These are phyloP conservation scores for Cutaneotrichosporon spelunceum DNA, from an alignment of 1,284 basidiomycete genomes.

Conservation along the genomic window DNA sequence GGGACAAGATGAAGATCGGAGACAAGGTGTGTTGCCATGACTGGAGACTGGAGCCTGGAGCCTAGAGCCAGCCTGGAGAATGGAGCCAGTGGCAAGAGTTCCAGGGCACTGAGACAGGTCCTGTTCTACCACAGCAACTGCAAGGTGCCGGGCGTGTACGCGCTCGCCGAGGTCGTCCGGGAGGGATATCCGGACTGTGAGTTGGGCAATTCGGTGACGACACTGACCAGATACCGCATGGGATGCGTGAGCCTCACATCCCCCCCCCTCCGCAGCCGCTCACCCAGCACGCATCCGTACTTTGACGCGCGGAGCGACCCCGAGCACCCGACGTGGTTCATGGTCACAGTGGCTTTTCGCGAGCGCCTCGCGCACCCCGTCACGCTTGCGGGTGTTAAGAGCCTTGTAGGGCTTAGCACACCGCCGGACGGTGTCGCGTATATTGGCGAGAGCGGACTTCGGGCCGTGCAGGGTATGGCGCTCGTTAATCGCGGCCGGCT, in stretches of 20 bases:
- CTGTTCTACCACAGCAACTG: slow-evolving; percentile 86
- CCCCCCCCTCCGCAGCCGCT: too few species aligned
- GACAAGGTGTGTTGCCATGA: slow-evolving; percentile 61
- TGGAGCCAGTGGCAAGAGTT: too few species aligned
- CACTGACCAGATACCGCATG: too few species aligned
- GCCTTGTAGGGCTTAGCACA: slow-evolving; percentile 55
- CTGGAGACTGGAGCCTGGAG: too few species aligned
- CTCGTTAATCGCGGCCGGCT: slow-evolving; percentile 78
- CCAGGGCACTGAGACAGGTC: too few species aligned
- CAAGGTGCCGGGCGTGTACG: slow-evolving; percentile 81
- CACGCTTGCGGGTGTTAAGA: slow-evolving; percentile 70
- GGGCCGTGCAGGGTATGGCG: slow-evolving; percentile 65
- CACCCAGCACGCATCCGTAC: slow-evolving; percentile 66
- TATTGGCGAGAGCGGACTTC: slow-evolving; percentile 61
- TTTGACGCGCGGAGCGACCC: slow-evolving; percentile 78
- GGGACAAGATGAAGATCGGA: slow-evolving; percentile 73
- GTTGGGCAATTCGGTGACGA: too few species aligned
- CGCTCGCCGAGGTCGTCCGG: slow-evolving; percentile 73
- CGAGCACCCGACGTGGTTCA: slow-evolving; percentile 82
- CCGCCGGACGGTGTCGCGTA: slow-evolving; percentile 62
- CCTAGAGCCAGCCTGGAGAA: too few species aligned
- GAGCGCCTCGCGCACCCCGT: slow-evolving; percentile 69
- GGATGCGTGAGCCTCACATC: slow-evolving; percentile 1
- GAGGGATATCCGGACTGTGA: slow-evolving; percentile 86
- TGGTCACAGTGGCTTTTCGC: slow-evolving; percentile 73